These are phyloP conservation scores for Fusarium equiseti DNA, from an alignment of 2,329 filamentous ascomycete genomes.

Conservation along the genomic window DNA sequence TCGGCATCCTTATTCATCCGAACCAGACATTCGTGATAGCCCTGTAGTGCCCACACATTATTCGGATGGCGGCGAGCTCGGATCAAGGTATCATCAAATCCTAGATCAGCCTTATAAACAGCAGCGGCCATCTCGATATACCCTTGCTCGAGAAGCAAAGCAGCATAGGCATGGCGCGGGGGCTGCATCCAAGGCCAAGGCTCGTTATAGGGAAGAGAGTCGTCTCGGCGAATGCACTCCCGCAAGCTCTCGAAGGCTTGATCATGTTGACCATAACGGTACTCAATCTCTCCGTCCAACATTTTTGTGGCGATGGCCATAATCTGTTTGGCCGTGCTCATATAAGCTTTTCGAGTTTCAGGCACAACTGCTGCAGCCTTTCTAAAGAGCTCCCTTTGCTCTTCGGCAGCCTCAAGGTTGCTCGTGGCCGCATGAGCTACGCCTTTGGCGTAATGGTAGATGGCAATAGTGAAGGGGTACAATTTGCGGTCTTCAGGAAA, in stretches of 20 bases:
- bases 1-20: not conserved
- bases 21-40: not conserved
- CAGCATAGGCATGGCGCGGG: not conserved
- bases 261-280: not conserved
- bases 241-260: not conserved
- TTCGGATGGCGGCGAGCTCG: not conserved
- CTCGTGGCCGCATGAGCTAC: constrained; percentile 71
- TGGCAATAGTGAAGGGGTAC: constrained; percentile 77
- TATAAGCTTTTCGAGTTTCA: not conserved
- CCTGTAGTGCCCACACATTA: not conserved
- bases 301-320: not conserved
- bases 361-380: not conserved
- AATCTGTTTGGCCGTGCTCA: not conserved
- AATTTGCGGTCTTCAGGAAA: constrained; percentile 69
- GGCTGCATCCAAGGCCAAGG: not conserved
- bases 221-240: not conserved
- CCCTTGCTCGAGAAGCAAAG: not conserved
- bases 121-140: not conserved
- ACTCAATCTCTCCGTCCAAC: not conserved
- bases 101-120: not conserved
- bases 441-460: constrained; percentile 76
- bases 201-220: not conserved
- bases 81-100: not conserved
- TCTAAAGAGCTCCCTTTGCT: not conserved
- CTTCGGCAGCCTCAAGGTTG: not conserved